Evolutionary conservation across 306 rosid species (phyloP), one percentile per base, ranked within the genome.

Genomic region (Gleditsia sinensis): DNA sequence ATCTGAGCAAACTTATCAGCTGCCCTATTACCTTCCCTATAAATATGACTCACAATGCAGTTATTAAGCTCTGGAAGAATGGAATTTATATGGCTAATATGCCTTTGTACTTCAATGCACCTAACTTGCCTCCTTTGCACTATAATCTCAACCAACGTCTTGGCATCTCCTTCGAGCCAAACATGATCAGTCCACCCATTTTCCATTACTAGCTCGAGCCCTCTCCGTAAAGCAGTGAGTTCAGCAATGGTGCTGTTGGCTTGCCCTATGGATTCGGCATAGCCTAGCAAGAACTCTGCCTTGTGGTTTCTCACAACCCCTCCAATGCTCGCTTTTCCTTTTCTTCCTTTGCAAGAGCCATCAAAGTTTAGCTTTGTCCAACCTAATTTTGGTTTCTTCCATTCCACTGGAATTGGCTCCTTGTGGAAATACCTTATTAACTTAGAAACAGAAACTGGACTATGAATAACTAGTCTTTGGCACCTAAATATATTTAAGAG

Each of bases 121-220:
- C 72, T 83, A 69, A 75, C 83, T 46, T 69, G 37, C 65, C 75
- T 87, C 65, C 80, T 77, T 45, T 77, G 27, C 61, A 25, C 83
- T 43, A 91, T 69, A 0, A 83, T 76, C 28, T 91, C 98, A 58
- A 91, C 80, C 78, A 91, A 59, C 23, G 86, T 77, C 80, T 83
- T 85, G 7, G 83, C 80, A 68, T 93, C 94, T 9, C 96, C 98
- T 88, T 91, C 96, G 0, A 93, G 82, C 92, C 97, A 91, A 9
- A 91, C 76, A 51, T 36, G 21, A 28, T 89, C 78, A 8, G 79
- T 80, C 95, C 92, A 91, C 11, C 88, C 97, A 63, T 86, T 86
- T 78, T 93, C 93, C 9, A 88, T 78, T 0, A 83, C 93, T 23
- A 91, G 58, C 45, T 91, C 97, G 1, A 90, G 88, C 5, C 94